These are phyloP conservation scores for Mycena rosella DNA, from an alignment of 768 basidiomycete species.

Conservation along the genomic window DNA sequence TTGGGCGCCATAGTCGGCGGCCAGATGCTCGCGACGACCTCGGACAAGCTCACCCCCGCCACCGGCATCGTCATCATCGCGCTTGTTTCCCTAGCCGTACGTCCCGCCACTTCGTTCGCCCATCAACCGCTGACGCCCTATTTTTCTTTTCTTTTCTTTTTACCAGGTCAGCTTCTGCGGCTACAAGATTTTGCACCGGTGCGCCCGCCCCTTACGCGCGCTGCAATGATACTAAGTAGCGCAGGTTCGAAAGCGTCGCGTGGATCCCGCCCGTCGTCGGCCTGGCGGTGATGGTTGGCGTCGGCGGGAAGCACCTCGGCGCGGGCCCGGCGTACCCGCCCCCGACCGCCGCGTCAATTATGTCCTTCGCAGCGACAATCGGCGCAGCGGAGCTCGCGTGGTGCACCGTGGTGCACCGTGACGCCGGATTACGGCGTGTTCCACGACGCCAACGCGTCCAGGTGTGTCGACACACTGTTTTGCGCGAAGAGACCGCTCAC, in stretches of 20 bases:
- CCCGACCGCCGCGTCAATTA: conserved; percentile 44
- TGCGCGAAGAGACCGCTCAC: too few species aligned
- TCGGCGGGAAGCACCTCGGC: conserved; percentile 72
- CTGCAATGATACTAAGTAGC: too few species aligned
- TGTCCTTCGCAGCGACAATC: conserved; percentile 55
- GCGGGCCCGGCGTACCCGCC: conserved; percentile 46
- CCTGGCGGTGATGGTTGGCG: conserved; percentile 72
- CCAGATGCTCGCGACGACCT: conserved; percentile 71
- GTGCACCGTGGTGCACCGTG: conserved; percentile 58
- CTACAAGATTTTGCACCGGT: conserved; percentile 72
- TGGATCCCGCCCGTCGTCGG: conserved; percentile 79
- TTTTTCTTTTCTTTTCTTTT: too few species aligned
- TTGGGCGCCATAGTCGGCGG: conserved; percentile 79
- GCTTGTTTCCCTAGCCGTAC: conserved; percentile 52
- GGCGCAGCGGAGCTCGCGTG: too few species aligned
- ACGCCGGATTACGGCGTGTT: conserved; percentile 62
- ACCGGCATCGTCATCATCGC: conserved; percentile 57
- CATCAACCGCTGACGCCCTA: neutral
- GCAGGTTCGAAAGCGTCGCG: conserved; percentile 67
- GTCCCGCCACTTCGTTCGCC: conserved; percentile 9
- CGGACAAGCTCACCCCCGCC: conserved; percentile 52
- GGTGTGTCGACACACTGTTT: too few species aligned
- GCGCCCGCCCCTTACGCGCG: conserved; percentile 32
- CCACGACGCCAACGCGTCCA: conserved; percentile 41
- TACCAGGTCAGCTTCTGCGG: conserved; percentile 71